These are phyloP conservation scores for Dentipellis fragilis DNA, from an alignment of 768 basidiomycete species.

Conservation along the genomic window DNA sequence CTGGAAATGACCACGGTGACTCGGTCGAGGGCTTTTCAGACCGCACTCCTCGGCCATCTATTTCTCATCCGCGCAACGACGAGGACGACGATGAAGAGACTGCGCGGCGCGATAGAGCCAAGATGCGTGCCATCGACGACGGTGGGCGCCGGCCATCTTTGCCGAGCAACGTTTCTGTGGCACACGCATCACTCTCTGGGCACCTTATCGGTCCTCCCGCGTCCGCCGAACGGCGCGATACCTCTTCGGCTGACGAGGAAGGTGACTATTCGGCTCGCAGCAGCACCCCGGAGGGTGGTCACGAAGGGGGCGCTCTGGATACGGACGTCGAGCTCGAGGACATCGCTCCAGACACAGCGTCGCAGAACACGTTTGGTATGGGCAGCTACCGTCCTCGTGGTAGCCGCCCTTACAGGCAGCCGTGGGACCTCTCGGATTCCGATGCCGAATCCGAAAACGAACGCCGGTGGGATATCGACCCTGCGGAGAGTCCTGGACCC, in stretches of 20 bases:
- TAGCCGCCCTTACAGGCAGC: conserved; percentile 2
- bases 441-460: conserved; percentile 2
- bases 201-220: background rate
- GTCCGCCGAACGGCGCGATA: background rate
- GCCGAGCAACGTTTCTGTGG: conserved; percentile 22
- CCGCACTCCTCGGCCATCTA: conserved; percentile 35
- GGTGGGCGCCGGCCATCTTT: conserved; percentile 31
- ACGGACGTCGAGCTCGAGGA: conserved; percentile 12
- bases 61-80: conserved; percentile 19
- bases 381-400: conserved; percentile 3
- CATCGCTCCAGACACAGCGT: conserved; percentile 3
- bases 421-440: background rate
- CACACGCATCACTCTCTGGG: conserved; percentile 3
- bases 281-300: background rate
- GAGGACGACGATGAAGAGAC: conserved; percentile 27
- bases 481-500: background rate
- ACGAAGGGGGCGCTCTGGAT: conserved; percentile 9
- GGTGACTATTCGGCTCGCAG: too few relatives aligned
- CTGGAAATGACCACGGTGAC: conserved; percentile 8
- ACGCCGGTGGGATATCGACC: conserved; percentile 2
- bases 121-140: conserved; percentile 35
- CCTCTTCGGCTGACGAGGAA: background rate
- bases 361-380: background rate
- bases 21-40: conserved; percentile 22
- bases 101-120: conserved; percentile 22